Base-by-base conservation (phyloP, 2,329 filamentous ascomycete species). In the Fusarium sp. region DNA sequence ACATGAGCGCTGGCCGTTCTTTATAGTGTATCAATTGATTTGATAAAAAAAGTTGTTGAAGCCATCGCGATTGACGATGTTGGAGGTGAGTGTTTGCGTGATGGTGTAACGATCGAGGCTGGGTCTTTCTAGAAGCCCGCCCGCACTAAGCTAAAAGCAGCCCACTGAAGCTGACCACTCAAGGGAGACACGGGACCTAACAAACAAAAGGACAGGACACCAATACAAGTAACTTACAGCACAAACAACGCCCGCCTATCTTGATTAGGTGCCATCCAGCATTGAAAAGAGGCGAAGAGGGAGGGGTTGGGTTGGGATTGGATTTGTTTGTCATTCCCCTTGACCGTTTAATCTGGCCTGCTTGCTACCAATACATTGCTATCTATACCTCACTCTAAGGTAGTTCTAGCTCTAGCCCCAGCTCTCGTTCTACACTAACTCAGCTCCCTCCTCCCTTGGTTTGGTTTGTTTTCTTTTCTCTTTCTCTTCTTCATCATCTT, bases 101-200 rank as follows among this genome's bases (percentile, higher is more conserved):
- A 14, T 52, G 27, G 41, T 41, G n/a, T 27, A 31, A 52, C 25
- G 36, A 41, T 41, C 36, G 14, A 27, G 23, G 53, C 35, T 56
- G 35, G 29, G 27, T 14, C 10, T 27, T 52, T 14, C 10, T 27
- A 56, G 35, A 41, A 23, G 13, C 29, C 29, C 5, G 13, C 3
- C 29, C 29, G 27, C 47, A 56, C 47, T 53, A 56, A 37, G 20
- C 43, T 51, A 29, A 17, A 41, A 29, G 29, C 21, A 39, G 29
- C 14, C 36, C 21, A 35, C 21, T 35, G 14, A 54, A 14, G 11
- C 15, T 35, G 4, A 36, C 23, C n/a, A 42, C 31, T 53, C 20
- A 47, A 48, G 49, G 58, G 41, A 55, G 39, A 20, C 23, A 43
- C 57, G 29, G 29, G 57, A 63, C 29, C 49, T 55, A 56, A 29